Evolutionary conservation across 345 rosid genomes (phyloP), one percentile per base, ranked within the genome.

Genomic region (Gynandropsis gynandra): DNA sequence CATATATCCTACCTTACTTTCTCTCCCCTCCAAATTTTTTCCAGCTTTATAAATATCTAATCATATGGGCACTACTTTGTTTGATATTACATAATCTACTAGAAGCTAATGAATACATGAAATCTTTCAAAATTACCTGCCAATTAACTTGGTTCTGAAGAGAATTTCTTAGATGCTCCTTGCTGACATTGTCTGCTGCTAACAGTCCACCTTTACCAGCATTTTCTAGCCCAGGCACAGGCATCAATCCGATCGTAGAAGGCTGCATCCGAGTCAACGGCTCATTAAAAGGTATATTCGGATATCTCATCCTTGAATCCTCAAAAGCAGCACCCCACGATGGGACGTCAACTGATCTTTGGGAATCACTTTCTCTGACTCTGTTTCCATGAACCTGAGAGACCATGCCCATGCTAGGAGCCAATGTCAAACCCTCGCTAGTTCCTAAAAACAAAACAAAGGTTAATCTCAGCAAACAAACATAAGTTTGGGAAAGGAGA

Each of bases 311-410:
- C 56, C 57, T 54, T 44, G 80, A 70, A 54, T 74, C 77, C 41
- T 71, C 73, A 62, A 74, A 72, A 55, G 76, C 78, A 47, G 66
- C 87, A 68, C 80, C 87, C 85, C 92, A 85, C 27, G 79, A 77
- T 64, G 71, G 62, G 66, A 80, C 56, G 61, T 75, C 75, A 72
- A 62, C 75, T 46, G 71, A 66, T 34, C 63, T 74, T 60, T 75
- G 92, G 39, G 79, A 63, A 48, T 69, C 82, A 48, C 61, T 65
- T 32, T 47, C 75, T 52, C 54, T 67, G 13, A 66, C 71, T 54
- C 68, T 66, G 57, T 66, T 66, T 56, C 73, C 72, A 61, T 58
- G 71, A 50, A 56, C 63, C 56, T 72, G 61, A 14, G 81, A 55
- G 37, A 58, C 37, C 60, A 44, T 39, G 64, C 54, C 63, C 29